Evolutionary conservation across 1,284 basidiomycete genomes (phyloP).

Genomic region (Naganishia cerealis): DNA sequence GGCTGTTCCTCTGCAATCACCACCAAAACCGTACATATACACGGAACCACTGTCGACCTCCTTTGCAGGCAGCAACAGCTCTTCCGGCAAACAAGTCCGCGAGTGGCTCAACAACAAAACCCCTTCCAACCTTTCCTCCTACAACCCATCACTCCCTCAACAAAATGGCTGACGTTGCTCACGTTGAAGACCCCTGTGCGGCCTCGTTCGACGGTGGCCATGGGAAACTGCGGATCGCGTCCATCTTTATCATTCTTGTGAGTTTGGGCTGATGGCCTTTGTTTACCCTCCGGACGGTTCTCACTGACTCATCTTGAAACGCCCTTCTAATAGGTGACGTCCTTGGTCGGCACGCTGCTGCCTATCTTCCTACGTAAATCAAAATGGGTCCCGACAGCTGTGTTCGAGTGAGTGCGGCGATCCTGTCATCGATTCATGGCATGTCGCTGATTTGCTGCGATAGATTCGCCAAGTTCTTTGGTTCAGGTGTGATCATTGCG

Average conservation of each 20-base stretch:
- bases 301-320: constrained; percentile 2
- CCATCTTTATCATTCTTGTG: constrained; percentile 81
- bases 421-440: neutral
- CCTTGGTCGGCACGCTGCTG: constrained; percentile 72
- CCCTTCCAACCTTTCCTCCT: neutral
- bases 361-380: constrained; percentile 73
- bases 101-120: neutral
- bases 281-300: neutral
- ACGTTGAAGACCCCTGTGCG: constrained; percentile 37
- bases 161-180: constrained; percentile 20
- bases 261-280: constrained; percentile 36
- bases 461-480: constrained; percentile 86
- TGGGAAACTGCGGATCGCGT: constrained; percentile 66
- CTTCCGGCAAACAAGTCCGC: neutral
- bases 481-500: constrained; percentile 89
- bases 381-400: constrained; percentile 63
- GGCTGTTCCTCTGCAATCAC: neutral
- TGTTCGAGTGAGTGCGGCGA: constrained; percentile 67
- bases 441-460: neutral
- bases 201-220: constrained; percentile 36
- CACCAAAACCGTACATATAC: neutral
- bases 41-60: neutral
- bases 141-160: neutral
- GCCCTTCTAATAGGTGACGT: constrained; percentile 54
- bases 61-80: neutral